Percentiles rank a stretch among this genome's conserved stretches.
Evolutionary conservation across 2,329 filamentous ascomycete genomes (phyloP).

Genomic region (Alternaria arbusti): DNA sequence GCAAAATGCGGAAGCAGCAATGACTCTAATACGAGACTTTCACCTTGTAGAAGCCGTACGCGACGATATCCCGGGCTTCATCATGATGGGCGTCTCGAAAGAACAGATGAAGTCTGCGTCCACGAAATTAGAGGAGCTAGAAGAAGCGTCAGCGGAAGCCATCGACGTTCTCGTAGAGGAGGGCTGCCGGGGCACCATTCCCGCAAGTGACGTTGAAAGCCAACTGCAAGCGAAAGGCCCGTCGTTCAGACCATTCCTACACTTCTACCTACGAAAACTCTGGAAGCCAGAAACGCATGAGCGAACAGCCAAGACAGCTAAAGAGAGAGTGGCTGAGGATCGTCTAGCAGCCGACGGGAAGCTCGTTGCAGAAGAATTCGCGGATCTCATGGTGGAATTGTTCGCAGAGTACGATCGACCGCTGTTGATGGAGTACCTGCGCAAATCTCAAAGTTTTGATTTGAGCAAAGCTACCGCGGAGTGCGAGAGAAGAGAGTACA

Average conservation of each 20-base stretch:
- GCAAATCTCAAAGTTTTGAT: slow-evolving; percentile 83
- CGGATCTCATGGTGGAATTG: slow-evolving; percentile 82
- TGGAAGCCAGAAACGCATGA: slow-evolving; percentile 77
- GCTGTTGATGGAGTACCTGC: slow-evolving; percentile 85
- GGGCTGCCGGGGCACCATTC: slow-evolving; percentile 85
- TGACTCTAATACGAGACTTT: slow-evolving; percentile 83
- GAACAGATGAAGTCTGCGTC: slow-evolving; percentile 71
- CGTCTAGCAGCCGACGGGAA: slow-evolving; percentile 64
- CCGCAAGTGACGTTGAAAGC: slow-evolving; percentile 75
- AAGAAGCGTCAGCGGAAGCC: slow-evolving; percentile 80
- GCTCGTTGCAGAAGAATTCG: slow-evolving; percentile 81
- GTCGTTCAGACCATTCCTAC: slow-evolving; percentile 74
- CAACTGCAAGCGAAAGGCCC: slow-evolving; percentile 68
- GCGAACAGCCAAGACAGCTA: slow-evolving; percentile 42
- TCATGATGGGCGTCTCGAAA: slow-evolving; percentile 81
- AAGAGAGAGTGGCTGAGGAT: slow-evolving; percentile 48
- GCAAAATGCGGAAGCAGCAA: slow-evolving; percentile 88
- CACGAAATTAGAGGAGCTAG: slow-evolving; percentile 73
- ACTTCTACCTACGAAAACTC: slow-evolving; percentile 86
- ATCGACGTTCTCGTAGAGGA: slow-evolving; percentile 88
- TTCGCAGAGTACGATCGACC: slow-evolving; percentile 84
- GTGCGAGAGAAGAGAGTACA: slow-evolving; percentile 81
- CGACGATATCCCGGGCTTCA: slow-evolving; percentile 88
- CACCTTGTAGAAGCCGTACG: slow-evolving; percentile 88
- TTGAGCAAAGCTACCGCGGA: slow-evolving; percentile 79